Conservation (phyloP, 2,329 filamentous ascomycete genomes). For the Trichophyton simii region DNA sequence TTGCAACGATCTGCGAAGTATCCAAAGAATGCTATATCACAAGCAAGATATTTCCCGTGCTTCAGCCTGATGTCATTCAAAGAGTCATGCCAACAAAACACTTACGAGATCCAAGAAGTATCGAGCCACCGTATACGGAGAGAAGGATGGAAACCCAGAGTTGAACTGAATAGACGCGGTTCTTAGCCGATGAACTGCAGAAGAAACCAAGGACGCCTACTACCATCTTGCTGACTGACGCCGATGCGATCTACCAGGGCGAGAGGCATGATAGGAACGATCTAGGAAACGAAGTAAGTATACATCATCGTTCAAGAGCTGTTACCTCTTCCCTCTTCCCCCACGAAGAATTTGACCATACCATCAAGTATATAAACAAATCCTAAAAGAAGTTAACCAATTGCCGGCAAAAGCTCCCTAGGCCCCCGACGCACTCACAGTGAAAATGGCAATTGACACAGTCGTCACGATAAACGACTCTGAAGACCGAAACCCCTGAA, state of each 20-base stretch:
- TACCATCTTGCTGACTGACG: neutral
- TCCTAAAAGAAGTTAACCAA: no score
- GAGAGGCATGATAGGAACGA: neutral
- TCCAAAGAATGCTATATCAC: neutral
- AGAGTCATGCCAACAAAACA: neutral
- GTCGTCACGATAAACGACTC: neutral
- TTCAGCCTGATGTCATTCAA: neutral
- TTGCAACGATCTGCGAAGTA: neutral
- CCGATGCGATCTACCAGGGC: neutral
- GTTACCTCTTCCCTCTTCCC: no score
- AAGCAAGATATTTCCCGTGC: no score
- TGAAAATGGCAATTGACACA: neutral
- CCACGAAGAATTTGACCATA: no score
- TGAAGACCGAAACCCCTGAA: neutral
- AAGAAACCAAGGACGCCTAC: neutral
- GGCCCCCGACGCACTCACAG: neutral
- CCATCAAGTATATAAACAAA: no score
- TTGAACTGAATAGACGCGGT: neutral
- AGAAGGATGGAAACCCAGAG: neutral
- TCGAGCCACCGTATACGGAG: neutral
- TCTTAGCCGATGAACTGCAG: neutral
- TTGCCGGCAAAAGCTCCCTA: no score
- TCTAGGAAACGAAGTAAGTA: neutral
- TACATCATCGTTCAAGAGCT: no score
- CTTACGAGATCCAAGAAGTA: neutral